Evolutionary conservation across 2,329 filamentous ascomycete genomes (phyloP), one percentile per base, ranked within the genome.

Genomic region (Zopfia rhizophila): DNA sequence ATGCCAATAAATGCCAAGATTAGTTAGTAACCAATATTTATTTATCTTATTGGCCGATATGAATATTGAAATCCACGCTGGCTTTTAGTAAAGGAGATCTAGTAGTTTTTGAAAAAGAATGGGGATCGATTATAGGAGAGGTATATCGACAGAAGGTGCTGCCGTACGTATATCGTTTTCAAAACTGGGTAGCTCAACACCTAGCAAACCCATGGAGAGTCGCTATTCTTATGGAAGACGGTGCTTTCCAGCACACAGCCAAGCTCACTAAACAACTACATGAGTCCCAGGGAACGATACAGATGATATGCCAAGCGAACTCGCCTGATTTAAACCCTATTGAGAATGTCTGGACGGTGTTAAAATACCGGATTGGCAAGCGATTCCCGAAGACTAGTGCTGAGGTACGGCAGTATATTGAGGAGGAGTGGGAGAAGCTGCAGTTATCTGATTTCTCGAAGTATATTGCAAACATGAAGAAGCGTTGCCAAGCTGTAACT

Each of bases 181-280:
- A 38, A 27, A 18, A 38, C 36, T 48, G 31, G 45, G 31, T 48
- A 19, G 39, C 25, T 19, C 31, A 48, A 35, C 37, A 47, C 31
- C 37, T 25, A 14, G 12, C 43, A 17, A 44, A 47, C 29, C 17
- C 14, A 14, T 28, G 23, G 10, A 30, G 28, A 23, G 37, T 29
- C 12, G 31, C 39, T 16, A 44, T 51, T 11, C 23, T 55, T 3
- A 51, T 55, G 41, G 51, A 51, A 36, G 44, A 51, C 29, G 51
- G 51, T 19, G 31, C 48, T 48, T 48, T 48, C 19, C 16, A 22
- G 11, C 44, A 51, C 38, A 55, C 35, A 18, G 48, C 51, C 12
- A 45, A 33, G 39, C 29, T 39, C 29, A 55, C 44, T 23, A 32
- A 43, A 32, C 23, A 25, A 19, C 43, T 46, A 3, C 48, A 55